Conservation (phyloP, 805 yeast genomes). For the Candida gorgasii region DNA sequence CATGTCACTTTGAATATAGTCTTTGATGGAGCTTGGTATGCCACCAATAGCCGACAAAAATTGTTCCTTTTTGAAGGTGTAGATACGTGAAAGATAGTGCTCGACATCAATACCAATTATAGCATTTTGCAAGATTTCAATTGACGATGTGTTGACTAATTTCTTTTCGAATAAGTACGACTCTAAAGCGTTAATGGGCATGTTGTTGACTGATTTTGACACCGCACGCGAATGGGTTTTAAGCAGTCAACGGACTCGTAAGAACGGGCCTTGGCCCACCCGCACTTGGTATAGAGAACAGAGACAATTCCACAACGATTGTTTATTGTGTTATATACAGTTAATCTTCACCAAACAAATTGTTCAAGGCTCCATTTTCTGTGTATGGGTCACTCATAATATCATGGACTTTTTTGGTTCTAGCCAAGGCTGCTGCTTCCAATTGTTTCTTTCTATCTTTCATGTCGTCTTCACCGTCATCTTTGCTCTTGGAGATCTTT, state of each 20-base stretch:
- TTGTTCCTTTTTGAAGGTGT: conserved; percentile 66
- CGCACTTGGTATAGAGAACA: too few relatives aligned
- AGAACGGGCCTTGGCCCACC: too few relatives aligned
- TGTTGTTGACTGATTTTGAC: conserved; percentile 12
- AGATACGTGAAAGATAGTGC: conserved; percentile 67
- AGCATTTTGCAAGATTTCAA: conserved; percentile 64
- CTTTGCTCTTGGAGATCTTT: conserved; percentile 54
- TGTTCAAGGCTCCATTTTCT: conserved; percentile 67
- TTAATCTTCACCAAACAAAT: conserved; percentile 51
- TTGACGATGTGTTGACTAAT: conserved; percentile 57
- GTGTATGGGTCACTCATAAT: conserved; percentile 71
- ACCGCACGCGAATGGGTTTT: too few relatives aligned
- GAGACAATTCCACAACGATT: too few relatives aligned
- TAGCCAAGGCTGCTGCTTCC: conserved; percentile 46
- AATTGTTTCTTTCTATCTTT: conserved; percentile 54
- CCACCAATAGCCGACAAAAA: conserved; percentile 80
- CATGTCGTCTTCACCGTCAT: conserved; percentile 40
- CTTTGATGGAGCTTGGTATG: conserved; percentile 62
- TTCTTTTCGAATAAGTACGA: conserved; percentile 68
- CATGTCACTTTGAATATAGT: conserved; percentile 61
- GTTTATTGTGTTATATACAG: not conserved
- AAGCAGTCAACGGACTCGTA: too few relatives aligned
- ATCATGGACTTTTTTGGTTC: conserved; percentile 52
- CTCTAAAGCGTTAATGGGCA: conserved; percentile 60
- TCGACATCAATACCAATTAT: conserved; percentile 82